phyloP scores from a whole-genome alignment of 768 basidiomycete species.

The Phaeotremella skinneri region DNA sequence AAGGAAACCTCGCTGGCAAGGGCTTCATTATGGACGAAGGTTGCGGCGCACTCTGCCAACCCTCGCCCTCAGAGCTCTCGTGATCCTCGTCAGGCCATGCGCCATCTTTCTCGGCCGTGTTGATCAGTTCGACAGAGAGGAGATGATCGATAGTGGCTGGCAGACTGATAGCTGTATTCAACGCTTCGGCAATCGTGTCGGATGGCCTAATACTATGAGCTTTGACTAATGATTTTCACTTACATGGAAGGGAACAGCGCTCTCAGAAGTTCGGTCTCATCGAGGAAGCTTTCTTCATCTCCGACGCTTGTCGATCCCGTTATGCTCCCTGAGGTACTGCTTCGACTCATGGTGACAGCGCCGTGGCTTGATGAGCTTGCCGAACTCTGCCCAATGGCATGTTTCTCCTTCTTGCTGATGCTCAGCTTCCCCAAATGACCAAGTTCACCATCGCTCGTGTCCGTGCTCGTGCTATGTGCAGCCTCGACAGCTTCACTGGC shows the following conservation, averaged over 20 bases:
- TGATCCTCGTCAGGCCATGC: constrained; percentile 37
- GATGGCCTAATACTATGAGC: constrained; percentile 14
- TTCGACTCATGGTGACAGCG: neutral
- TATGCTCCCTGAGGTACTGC: constrained; percentile 7
- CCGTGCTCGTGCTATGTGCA: neutral
- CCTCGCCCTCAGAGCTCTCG: neutral
- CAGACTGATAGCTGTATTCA: constrained; percentile 17
- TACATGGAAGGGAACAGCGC: constrained; percentile 35
- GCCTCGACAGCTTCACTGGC: constrained; percentile 6
- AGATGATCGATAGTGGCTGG: constrained; percentile 44
- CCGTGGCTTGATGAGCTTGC: neutral
- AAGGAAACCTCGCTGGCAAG: neutral
- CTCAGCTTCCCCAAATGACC: neutral
- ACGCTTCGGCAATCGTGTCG: constrained; percentile 11
- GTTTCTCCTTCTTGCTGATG: neutral
- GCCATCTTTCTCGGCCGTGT: constrained; percentile 33
- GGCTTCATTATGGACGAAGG: neutral
- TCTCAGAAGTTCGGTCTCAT: constrained; percentile 31
- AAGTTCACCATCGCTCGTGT: neutral
- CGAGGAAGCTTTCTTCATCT: neutral
- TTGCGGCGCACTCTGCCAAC: no score
- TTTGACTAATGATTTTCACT: constrained; percentile 4
- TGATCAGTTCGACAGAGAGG: constrained; percentile 41
- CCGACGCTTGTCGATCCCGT: constrained; percentile 8
- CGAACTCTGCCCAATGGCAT: neutral